Conservation (phyloP, 2,329 filamentous ascomycete species). For the Talaromyces atroroseus region DNA sequence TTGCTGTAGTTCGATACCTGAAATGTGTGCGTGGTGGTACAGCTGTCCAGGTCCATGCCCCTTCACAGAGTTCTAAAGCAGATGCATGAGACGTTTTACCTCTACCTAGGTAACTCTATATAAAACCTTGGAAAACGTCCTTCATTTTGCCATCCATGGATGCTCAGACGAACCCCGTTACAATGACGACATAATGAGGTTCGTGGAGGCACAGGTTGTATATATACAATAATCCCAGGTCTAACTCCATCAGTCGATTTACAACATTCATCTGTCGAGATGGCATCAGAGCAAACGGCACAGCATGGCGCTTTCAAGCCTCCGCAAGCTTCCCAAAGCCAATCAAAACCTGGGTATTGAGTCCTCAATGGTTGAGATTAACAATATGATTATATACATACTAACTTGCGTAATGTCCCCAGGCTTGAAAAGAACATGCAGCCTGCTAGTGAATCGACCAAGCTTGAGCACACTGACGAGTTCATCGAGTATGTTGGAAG, state of each 20-base stretch:
- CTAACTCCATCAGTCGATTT: not conserved
- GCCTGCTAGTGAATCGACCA: constrained; percentile 30
- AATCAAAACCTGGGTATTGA: constrained; percentile 25
- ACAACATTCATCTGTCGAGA: constrained; percentile 3
- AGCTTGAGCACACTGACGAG: constrained; percentile 22
- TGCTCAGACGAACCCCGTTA: not conserved
- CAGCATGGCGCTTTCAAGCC: constrained; percentile 21
- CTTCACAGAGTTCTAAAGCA: not conserved
- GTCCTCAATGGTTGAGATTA: not conserved
- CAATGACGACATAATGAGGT: not conserved
- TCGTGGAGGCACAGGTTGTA: not conserved
- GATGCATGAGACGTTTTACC: not conserved
- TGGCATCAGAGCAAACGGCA: constrained; percentile 21
- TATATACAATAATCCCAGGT: not conserved
- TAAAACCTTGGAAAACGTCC: not conserved
- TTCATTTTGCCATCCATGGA: too few relatives aligned
- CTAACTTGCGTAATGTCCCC: not conserved
- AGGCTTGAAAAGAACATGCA: constrained; percentile 23
- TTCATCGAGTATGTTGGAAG: constrained; percentile 41
- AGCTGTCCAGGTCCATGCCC: not conserved
- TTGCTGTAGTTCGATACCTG: not conserved
- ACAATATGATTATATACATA: not conserved
- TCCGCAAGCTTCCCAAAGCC: constrained; percentile 20
- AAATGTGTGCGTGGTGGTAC: not conserved
- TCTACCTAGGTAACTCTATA: not conserved